Evolutionary conservation across 495 filamentous ascomycete species (phyloP).

Genomic region (Aspergillus panamensis): DNA sequence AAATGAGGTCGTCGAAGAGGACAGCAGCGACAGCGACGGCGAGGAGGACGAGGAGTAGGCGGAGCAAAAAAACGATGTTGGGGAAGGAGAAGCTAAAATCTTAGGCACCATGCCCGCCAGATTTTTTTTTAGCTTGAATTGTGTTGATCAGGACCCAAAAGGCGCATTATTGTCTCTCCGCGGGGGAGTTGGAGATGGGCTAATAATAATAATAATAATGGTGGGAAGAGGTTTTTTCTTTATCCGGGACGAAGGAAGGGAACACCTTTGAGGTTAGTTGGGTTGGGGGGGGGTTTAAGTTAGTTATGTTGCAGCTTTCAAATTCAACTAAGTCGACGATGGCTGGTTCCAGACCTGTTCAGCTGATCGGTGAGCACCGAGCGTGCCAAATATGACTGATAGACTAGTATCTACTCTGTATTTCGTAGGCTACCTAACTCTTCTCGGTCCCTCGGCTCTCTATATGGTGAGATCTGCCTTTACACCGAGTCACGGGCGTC

Average conservation of each 20-base stretch:
- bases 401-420: conserved; percentile 11
- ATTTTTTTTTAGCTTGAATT: conserved; percentile 1
- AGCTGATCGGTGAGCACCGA: conserved; percentile 3
- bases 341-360: background rate
- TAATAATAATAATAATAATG: too few relatives aligned
- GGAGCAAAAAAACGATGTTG: conserved; percentile 21
- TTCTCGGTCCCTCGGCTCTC: background rate
- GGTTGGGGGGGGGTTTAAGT: too few relatives aligned
- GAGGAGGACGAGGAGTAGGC: conserved; percentile 20
- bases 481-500: background rate
- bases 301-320: background rate
- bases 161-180: conserved; percentile 5
- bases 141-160: background rate
- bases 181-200: conserved; percentile 5
- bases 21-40: conserved; percentile 8
- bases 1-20: conserved; percentile 6
- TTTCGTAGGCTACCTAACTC: background rate
- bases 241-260: conserved; percentile 5
- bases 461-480: background rate
- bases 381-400: conserved; percentile 1
- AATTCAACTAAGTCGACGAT: background rate
- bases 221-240: conserved; percentile 12
- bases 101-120: conserved; percentile 42
- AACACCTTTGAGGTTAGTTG: conserved; percentile 2
- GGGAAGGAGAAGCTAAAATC: conserved; percentile 21